Evolutionary conservation across 768 basidiomycete species (phyloP).

Genomic region (Pleurotus djamor): DNA sequence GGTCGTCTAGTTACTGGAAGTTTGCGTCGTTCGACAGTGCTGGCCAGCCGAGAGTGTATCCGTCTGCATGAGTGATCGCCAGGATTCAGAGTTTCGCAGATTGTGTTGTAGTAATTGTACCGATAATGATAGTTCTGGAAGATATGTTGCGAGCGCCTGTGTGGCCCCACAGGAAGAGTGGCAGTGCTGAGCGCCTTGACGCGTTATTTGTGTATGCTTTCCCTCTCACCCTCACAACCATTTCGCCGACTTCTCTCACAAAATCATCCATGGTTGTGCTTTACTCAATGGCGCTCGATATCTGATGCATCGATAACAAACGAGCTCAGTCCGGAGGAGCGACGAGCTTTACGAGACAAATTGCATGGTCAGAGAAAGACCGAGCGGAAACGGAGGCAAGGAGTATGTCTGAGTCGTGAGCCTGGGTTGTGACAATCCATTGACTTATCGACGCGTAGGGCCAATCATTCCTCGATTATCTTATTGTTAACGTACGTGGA

Average conservation of each 20-base stretch:
- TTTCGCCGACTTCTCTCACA: background rate
- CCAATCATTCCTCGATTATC: conserved; percentile 78
- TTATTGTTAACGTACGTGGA: conserved; percentile 74
- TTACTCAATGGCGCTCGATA: background rate
- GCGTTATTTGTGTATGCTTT: background rate
- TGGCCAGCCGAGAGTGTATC: background rate
- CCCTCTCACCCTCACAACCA: background rate
- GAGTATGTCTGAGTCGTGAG: conserved; percentile 44
- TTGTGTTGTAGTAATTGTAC: too few relatives aligned
- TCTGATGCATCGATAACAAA: background rate
- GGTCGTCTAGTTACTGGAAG: background rate
- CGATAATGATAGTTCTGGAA: too few relatives aligned
- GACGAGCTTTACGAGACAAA: background rate
- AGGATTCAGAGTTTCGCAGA: too few relatives aligned
- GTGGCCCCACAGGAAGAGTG: too few relatives aligned
- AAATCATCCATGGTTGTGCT: background rate
- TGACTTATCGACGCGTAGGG: conserved; percentile 42
- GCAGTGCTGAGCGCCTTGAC: too few relatives aligned
- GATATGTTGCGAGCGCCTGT: too few relatives aligned
- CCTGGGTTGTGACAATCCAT: conserved; percentile 5
- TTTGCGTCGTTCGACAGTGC: background rate
- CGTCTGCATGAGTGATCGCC: background rate
- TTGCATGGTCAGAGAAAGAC: conserved; percentile 46
- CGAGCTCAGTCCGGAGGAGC: background rate
- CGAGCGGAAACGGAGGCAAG: conserved; percentile 76